Evolutionary conservation across 768 basidiomycete species (phyloP).

Genomic region (Terana coerulea): DNA sequence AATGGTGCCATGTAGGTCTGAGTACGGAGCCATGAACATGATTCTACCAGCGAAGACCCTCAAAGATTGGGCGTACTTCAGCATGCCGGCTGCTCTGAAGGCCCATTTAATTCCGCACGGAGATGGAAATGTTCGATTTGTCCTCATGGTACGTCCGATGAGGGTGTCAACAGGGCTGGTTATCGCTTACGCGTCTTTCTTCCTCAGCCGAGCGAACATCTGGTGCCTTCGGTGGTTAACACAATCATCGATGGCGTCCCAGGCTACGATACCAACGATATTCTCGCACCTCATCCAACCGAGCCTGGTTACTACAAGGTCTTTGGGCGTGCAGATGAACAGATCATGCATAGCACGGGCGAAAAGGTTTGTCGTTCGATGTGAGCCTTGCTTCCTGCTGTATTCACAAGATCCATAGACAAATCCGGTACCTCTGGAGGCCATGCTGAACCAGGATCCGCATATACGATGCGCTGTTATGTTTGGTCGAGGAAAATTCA

Average conservation of each 20-base stretch:
- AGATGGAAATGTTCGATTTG: slow-evolving; percentile 1
- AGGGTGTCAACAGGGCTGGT: too few species aligned
- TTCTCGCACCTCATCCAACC: slow-evolving; percentile 38
- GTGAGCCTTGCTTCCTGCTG: too few species aligned
- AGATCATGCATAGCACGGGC: slow-evolving; percentile 35
- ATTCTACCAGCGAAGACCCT: neutral
- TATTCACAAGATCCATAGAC: slow-evolving; percentile 15
- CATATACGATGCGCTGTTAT: slow-evolving; percentile 27
- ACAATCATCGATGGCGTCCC: slow-evolving; percentile 26
- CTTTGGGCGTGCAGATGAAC: slow-evolving; percentile 41
- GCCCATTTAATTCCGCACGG: slow-evolving; percentile 8
- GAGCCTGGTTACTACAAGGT: slow-evolving; percentile 33
- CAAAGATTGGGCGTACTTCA: slow-evolving; percentile 13
- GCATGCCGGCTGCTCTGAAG: slow-evolving; percentile 3
- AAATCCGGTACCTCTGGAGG: slow-evolving; percentile 34
- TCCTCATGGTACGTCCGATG: slow-evolving; percentile 2
- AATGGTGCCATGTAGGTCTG: neutral
- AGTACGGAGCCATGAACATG: slow-evolving; percentile 1
- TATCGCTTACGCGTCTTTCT: neutral
- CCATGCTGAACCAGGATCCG: slow-evolving; percentile 30
- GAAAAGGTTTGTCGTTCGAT: too few species aligned
- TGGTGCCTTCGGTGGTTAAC: slow-evolving; percentile 28
- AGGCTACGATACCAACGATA: slow-evolving; percentile 37
- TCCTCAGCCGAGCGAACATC: neutral
- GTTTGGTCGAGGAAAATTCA: slow-evolving; percentile 31